These are phyloP conservation scores for Auricularia sp. DNA, from an alignment of 768 basidiomycete genomes.

Conservation along the genomic window DNA sequence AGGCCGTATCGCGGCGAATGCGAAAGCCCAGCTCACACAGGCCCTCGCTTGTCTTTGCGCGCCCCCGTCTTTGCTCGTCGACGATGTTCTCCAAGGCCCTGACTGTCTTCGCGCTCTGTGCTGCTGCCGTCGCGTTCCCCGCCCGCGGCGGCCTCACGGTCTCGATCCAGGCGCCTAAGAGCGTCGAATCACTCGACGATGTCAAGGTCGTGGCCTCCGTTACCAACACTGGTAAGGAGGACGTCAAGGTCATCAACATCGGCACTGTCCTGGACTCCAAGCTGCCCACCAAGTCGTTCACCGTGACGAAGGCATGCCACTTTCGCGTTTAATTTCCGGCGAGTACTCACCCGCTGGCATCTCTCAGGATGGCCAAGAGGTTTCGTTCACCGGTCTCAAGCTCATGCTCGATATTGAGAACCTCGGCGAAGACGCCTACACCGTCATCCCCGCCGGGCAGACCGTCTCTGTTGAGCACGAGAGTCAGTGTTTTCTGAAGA, in stretches of 20 bases:
- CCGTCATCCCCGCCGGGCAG: slow-evolving; percentile 31
- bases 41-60: background rate
- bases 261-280: slow-evolving; percentile 36
- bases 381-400: slow-evolving; percentile 36
- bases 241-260: slow-evolving; percentile 36
- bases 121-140: background rate
- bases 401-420: slow-evolving; percentile 23
- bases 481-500: slow-evolving; percentile 15
- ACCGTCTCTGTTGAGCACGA: slow-evolving; percentile 30
- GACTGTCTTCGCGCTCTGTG: background rate
- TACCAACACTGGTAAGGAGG: slow-evolving; percentile 31
- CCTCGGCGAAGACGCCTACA: slow-evolving; percentile 31
- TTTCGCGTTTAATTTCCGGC: background rate
- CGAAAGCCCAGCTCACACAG: background rate
- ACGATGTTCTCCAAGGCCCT: slow-evolving; percentile 2
- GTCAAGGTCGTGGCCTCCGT: slow-evolving; percentile 33
- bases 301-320: slow-evolving; percentile 22
- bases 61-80: background rate
- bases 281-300: slow-evolving; percentile 36
- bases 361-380: slow-evolving; percentile 22
- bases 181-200: slow-evolving; percentile 29
- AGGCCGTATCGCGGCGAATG: too few relatives aligned
- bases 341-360: background rate
- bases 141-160: background rate
- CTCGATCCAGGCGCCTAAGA: slow-evolving; percentile 1